phyloP scores from a whole-genome alignment of 176 grass and related monocot species.

The Oryza brachyantha region DNA sequence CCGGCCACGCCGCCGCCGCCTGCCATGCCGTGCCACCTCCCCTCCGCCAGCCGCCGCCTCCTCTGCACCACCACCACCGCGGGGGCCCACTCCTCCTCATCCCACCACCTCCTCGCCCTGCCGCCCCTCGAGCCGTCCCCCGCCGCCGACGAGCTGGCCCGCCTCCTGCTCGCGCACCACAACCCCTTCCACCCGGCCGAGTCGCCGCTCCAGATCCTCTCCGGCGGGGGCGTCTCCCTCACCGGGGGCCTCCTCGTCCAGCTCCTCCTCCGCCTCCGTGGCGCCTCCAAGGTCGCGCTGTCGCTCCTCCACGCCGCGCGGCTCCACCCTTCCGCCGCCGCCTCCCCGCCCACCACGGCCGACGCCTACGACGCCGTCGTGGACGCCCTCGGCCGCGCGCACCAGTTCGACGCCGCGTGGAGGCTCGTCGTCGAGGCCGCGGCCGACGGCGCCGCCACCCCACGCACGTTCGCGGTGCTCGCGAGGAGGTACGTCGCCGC shows the following conservation, averaged over 20 bases:
- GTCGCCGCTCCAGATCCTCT: slow-evolving; percentile 64
- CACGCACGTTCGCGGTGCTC: slow-evolving; percentile 67
- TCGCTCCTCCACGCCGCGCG: slow-evolving; percentile 67
- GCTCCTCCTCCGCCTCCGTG: slow-evolving; percentile 80
- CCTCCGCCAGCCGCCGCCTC: neutral
- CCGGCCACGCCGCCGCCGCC: neutral
- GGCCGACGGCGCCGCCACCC: slow-evolving; percentile 49
- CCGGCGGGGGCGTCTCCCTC: slow-evolving; percentile 49
- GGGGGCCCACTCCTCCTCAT: neutral
- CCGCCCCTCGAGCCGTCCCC: slow-evolving; percentile 42
- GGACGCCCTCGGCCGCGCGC: slow-evolving; percentile 60
- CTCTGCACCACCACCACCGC: slow-evolving; percentile 6
- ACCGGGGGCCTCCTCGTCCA: slow-evolving; percentile 54
- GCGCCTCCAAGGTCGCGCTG: slow-evolving; percentile 78
- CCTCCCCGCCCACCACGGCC: slow-evolving; percentile 3
- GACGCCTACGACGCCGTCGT: slow-evolving; percentile 77
- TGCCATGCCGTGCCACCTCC: neutral
- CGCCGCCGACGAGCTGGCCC: slow-evolving; percentile 60
- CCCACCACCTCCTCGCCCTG: slow-evolving; percentile 47
- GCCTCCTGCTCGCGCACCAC: slow-evolving; percentile 67
- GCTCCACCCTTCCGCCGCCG: slow-evolving; percentile 32
- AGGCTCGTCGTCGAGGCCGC: slow-evolving; percentile 72
- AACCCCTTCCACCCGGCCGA: slow-evolving; percentile 82
- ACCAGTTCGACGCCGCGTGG: slow-evolving; percentile 84
- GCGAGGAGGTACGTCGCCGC: slow-evolving; percentile 72